phyloP scores from a whole-genome alignment of 2,329 filamentous ascomycete species.

The Alternaria solani region DNA sequence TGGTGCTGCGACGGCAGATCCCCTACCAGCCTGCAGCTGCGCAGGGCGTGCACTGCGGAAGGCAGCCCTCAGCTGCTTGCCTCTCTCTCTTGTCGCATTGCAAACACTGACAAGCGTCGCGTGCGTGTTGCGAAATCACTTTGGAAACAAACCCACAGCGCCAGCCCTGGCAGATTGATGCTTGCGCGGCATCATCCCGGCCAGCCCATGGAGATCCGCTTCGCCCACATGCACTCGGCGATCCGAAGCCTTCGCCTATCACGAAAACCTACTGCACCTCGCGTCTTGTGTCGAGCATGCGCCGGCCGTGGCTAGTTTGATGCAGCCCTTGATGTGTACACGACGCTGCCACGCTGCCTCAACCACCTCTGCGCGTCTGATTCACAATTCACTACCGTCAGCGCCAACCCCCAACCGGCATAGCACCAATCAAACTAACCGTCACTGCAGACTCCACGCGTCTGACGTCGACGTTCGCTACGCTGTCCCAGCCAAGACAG shows the following conservation, averaged over 20 bases:
- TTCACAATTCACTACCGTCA: slow-evolving; percentile 12
- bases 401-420: slow-evolving; percentile 12
- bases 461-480: slow-evolving; percentile 38
- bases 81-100: neutral
- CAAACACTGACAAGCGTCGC: neutral
- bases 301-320: slow-evolving; percentile 1
- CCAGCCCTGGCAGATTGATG: slow-evolving; percentile 7
- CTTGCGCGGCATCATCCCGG: slow-evolving; percentile 21
- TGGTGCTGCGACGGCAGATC: neutral
- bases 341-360: slow-evolving; percentile 6
- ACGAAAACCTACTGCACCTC: slow-evolving; percentile 10
- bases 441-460: slow-evolving; percentile 27
- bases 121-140: neutral
- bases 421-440: slow-evolving; percentile 9
- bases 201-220: slow-evolving; percentile 19
- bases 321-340: neutral
- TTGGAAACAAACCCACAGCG: neutral
- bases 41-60: neutral
- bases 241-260: slow-evolving; percentile 11
- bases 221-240: slow-evolving; percentile 11
- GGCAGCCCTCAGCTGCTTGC: neutral
- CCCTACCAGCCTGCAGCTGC: neutral
- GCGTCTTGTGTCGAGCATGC: neutral
- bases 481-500: slow-evolving; percentile 22
- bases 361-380: neutral